phyloP scores from a whole-genome alignment of 1,284 basidiomycete species.

The Cutaneotrichosporon sp. region DNA sequence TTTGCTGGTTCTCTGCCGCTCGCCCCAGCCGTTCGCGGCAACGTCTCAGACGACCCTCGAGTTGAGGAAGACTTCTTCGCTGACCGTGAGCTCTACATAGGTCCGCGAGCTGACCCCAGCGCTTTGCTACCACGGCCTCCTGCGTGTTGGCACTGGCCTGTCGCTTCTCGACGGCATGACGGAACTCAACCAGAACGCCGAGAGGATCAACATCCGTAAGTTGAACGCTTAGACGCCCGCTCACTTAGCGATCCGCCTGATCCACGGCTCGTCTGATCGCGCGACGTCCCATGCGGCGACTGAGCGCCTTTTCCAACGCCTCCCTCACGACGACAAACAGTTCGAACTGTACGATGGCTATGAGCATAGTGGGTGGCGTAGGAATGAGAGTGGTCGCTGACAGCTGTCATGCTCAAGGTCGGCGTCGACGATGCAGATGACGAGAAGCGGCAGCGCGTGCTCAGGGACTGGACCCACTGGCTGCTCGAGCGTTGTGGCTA shows the following conservation, averaged over 20 bases:
- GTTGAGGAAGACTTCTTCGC: slow-evolving; percentile 54
- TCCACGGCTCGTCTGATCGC: slow-evolving; percentile 56
- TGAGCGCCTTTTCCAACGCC: slow-evolving; percentile 50
- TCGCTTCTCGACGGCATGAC: slow-evolving; percentile 55
- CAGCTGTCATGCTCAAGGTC: slow-evolving; percentile 51
- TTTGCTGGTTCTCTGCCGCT: slow-evolving; percentile 55
- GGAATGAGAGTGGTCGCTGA: slow-evolving; percentile 4
- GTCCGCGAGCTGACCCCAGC: slow-evolving; percentile 29
- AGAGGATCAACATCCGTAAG: slow-evolving; percentile 48
- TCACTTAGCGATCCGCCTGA: slow-evolving; percentile 53
- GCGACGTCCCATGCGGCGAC: slow-evolving; percentile 55
- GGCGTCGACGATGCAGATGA: slow-evolving; percentile 52
- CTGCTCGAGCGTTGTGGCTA: slow-evolving; percentile 41
- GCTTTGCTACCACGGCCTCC: slow-evolving; percentile 55
- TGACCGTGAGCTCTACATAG: slow-evolving; percentile 45
- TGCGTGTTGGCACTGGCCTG: slow-evolving; percentile 56
- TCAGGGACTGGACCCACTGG: slow-evolving; percentile 53
- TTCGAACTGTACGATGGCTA: slow-evolving; percentile 56
- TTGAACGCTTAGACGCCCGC: slow-evolving; percentile 8
- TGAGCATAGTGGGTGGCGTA: slow-evolving; percentile 53
- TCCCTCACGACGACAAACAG: slow-evolving; percentile 53
- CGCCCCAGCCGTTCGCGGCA: slow-evolving; percentile 54
- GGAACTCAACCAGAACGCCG: slow-evolving; percentile 47
- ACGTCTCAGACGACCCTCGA: slow-evolving; percentile 57
- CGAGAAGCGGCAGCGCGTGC: slow-evolving; percentile 50